Evolutionary conservation across 1,284 basidiomycete species (phyloP).

Genomic region (Apiotrichum laibachii): DNA sequence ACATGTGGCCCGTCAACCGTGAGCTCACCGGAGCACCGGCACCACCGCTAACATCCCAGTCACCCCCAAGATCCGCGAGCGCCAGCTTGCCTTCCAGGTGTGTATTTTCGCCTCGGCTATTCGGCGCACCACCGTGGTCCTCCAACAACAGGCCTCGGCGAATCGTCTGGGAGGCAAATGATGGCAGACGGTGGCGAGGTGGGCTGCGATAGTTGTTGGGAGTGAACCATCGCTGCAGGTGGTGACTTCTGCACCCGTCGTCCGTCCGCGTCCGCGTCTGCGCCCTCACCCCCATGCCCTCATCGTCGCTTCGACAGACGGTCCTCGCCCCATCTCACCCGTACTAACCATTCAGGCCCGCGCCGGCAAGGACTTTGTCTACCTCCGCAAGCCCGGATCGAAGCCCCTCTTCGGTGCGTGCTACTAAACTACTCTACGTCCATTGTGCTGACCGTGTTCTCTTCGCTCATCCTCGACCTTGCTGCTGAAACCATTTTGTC

Average conservation of each 20-base stretch:
- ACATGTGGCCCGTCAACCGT: constrained; percentile 44
- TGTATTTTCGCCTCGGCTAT: constrained; percentile 15
- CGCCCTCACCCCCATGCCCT: too few relatives aligned
- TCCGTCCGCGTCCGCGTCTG: too few relatives aligned
- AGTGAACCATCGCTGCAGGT: too few relatives aligned
- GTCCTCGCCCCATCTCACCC: too few relatives aligned
- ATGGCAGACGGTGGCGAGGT: too few relatives aligned
- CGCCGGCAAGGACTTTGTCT: constrained; percentile 42
- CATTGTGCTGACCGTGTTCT: constrained; percentile 10
- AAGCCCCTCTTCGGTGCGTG: constrained; percentile 48
- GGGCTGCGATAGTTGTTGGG: too few relatives aligned
- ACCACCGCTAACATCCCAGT: constrained; percentile 25
- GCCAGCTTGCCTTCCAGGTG: constrained; percentile 48
- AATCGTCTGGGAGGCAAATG: too few relatives aligned
- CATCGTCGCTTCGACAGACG: too few relatives aligned
- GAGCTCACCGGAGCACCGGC: constrained; percentile 10
- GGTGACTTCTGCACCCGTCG: too few relatives aligned
- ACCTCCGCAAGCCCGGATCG: constrained; percentile 41
- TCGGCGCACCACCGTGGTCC: neutral
- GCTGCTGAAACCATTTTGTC: neutral
- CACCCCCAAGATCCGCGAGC: constrained; percentile 41
- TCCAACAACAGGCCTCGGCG: too few relatives aligned
- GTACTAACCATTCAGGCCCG: constrained; percentile 23
- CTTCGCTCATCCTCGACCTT: neutral
- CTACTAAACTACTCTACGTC: neutral